Evolutionary conservation across 805 yeast species (phyloP).

Genomic region (Metschnikowia colocasiae): DNA sequence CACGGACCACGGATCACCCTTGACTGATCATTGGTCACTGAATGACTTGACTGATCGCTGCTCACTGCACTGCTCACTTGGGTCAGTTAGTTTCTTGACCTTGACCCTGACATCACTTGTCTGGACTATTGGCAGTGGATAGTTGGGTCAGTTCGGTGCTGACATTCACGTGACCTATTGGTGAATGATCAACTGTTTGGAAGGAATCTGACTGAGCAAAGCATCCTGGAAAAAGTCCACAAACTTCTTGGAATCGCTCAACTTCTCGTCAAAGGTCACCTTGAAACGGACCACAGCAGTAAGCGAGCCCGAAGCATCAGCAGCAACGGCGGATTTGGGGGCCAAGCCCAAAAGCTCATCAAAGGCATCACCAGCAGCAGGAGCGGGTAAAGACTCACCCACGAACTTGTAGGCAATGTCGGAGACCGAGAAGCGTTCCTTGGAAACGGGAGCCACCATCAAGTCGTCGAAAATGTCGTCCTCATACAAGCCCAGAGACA

Average conservation of each 20-base stretch:
- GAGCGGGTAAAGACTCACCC: constrained; percentile 5
- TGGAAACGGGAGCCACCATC: constrained; percentile 33
- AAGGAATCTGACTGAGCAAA: constrained; percentile 31
- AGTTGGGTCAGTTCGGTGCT: no score
- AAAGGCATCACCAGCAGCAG: constrained; percentile 18
- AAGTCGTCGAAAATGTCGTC: constrained; percentile 39
- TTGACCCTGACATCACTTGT: no score
- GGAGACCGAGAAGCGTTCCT: constrained; percentile 34
- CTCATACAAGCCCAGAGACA: constrained; percentile 17
- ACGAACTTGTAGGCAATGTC: constrained; percentile 27
- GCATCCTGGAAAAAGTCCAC: constrained; percentile 33
- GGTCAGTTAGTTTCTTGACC: no score
- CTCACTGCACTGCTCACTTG: no score
- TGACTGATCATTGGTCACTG: no score
- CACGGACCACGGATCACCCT: no score
- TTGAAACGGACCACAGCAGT: constrained; percentile 32
- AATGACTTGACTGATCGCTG: no score
- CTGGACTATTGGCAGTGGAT: no score
- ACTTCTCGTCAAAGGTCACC: constrained; percentile 29
- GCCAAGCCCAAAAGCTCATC: constrained; percentile 35
- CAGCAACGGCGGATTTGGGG: constrained; percentile 5
- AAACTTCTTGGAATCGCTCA: constrained; percentile 35
- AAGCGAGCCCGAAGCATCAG: constrained; percentile 7
- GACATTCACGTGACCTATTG: no score
- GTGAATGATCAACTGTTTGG: constrained; percentile 20